Conservation (phyloP, 2,329 filamentous ascomycete species). For the Aureobasidium mangrovei region DNA sequence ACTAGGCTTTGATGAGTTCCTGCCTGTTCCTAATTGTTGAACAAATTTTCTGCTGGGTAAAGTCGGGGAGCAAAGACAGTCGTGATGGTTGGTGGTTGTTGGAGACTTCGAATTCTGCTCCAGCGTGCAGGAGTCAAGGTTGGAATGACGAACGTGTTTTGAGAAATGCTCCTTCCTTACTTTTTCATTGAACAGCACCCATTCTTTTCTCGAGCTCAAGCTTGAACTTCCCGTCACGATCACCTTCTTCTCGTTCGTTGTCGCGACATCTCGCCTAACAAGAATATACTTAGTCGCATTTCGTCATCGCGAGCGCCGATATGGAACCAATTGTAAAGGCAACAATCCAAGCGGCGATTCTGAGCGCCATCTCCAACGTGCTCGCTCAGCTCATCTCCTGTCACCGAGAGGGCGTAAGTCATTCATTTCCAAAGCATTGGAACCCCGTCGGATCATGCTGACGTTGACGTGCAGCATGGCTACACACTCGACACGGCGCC, state of each 20-base stretch:
- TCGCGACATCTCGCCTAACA: not conserved
- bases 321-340: constrained; percentile 45
- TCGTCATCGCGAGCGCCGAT: constrained; percentile 1
- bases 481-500: constrained; percentile 57
- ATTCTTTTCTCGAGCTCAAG: not conserved
- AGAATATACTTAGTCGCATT: not conserved
- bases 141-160: not conserved
- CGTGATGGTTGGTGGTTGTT: not conserved
- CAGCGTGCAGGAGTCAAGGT: not conserved
- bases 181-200: not conserved
- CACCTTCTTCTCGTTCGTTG: not conserved
- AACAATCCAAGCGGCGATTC: constrained; percentile 56
- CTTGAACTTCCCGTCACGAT: not conserved
- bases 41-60: too few relatives aligned
- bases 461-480: constrained; percentile 38
- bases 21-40: too few relatives aligned
- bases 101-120: not conserved
- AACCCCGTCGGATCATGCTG: constrained; percentile 9
- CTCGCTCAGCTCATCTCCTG: constrained; percentile 62
- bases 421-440: not conserved
- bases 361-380: constrained; percentile 61
- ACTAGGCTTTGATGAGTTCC: too few relatives aligned
- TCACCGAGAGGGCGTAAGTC: constrained; percentile 49
- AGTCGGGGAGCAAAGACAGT: not conserved
- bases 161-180: not conserved